Conservation (phyloP, 179 eudicot genomes). For the Spergularia azorica region DNA sequence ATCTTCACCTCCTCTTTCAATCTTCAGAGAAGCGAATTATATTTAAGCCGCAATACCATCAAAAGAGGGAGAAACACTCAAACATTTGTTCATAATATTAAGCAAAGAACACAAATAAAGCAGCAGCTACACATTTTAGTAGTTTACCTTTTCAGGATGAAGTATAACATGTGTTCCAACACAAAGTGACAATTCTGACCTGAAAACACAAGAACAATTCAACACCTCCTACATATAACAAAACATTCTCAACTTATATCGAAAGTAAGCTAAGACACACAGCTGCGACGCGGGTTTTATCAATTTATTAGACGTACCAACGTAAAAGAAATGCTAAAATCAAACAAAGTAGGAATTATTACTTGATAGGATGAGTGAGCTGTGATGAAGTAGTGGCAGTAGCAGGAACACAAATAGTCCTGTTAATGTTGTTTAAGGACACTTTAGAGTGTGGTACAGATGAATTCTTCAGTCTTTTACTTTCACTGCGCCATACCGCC, state of each 20-base stretch:
- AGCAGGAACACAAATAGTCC: slow-evolving; percentile 11
- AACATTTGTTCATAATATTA: neutral
- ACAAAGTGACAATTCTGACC: slow-evolving; percentile 57
- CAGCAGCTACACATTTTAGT: neutral
- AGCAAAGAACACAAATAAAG: neutral
- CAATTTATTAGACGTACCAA: too few relatives aligned
- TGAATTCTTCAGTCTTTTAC: neutral
- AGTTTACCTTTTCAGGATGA: slow-evolving; percentile 81
- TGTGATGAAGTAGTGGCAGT: slow-evolving; percentile 12
- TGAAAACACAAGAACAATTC: slow-evolving; percentile 13
- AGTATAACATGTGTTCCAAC: slow-evolving; percentile 84
- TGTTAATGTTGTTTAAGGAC: slow-evolving; percentile 2
- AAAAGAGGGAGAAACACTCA: neutral
- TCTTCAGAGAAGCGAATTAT: slow-evolving; percentile 38
- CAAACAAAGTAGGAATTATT: neutral
- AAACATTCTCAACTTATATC: too few relatives aligned
- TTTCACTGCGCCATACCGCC: neutral
- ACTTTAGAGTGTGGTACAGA: slow-evolving; percentile 19
- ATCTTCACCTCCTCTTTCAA: slow-evolving; percentile 91
- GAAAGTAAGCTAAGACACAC: too few relatives aligned
- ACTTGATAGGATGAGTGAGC: slow-evolving; percentile 6
- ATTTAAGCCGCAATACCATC: slow-evolving; percentile 11
- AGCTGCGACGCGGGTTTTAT: neutral
- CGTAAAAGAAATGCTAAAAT: too few relatives aligned
- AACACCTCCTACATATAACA: too few relatives aligned